phyloP scores from a whole-genome alignment of 768 basidiomycete genomes.

The Leccinum olivaceopallidum region DNA sequence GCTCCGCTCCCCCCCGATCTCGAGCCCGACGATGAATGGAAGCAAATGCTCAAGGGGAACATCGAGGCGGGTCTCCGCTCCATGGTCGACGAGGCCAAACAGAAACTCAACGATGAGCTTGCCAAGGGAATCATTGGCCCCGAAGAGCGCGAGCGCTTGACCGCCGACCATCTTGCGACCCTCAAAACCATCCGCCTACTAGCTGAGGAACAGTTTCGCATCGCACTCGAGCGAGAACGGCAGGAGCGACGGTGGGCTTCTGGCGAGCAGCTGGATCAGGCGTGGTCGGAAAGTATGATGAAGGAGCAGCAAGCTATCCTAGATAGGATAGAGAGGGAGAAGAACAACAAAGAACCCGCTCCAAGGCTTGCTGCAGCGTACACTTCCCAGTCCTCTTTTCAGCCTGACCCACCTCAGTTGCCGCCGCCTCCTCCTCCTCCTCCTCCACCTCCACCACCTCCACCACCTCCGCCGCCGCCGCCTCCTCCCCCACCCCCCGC shows the following conservation, averaged over 20 bases:
- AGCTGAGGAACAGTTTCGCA: constrained; percentile 47
- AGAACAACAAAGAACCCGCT: constrained; percentile 22
- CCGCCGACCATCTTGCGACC: constrained; percentile 38
- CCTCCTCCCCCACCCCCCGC: neutral
- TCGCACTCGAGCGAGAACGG: constrained; percentile 47
- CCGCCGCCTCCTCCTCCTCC: neutral
- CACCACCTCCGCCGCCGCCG: fast-evolving
- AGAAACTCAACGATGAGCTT: constrained; percentile 53
- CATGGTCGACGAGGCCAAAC: constrained; percentile 61
- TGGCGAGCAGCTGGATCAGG: constrained; percentile 35
- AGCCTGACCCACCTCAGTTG: neutral
- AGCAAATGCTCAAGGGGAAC: constrained; percentile 42
- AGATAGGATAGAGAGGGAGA: constrained; percentile 47
- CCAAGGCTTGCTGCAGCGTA: neutral
- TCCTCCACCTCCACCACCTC: neutral
- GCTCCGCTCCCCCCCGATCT: constrained; percentile 23
- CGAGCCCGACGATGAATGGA: constrained; percentile 61
- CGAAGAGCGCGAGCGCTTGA: constrained; percentile 37
- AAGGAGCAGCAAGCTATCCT: constrained; percentile 46
- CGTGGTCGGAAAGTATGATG: constrained; percentile 36
- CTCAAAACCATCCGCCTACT: constrained; percentile 46
- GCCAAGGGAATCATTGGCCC: constrained; percentile 39
- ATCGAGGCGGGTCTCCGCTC: constrained; percentile 48
- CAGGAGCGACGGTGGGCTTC: constrained; percentile 51
- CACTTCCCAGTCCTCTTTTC: constrained; percentile 6